Percentiles rank a stretch among this genome's conserved stretches.
Evolutionary conservation across 768 basidiomycete species (phyloP).

Genomic region (Hortiboletus flavorubellus): DNA sequence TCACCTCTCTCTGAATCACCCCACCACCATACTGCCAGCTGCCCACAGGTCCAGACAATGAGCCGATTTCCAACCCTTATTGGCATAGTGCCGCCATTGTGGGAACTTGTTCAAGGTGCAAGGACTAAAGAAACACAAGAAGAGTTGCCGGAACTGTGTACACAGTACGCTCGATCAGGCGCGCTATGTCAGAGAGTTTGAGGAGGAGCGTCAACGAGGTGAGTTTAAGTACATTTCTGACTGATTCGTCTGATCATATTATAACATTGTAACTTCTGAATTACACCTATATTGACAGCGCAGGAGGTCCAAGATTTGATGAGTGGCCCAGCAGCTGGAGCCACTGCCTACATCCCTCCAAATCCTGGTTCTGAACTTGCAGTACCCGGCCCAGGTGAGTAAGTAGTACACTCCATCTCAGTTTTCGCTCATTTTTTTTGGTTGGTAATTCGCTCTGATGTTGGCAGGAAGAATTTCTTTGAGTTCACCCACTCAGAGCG

Average conservation of each 20-base stretch:
- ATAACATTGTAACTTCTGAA: no score
- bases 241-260: no score
- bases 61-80: neutral
- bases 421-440: neutral
- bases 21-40: neutral
- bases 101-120: neutral
- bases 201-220: neutral
- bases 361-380: neutral
- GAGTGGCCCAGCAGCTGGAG: neutral
- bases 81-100: neutral
- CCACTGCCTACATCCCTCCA: neutral
- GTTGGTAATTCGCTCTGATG: neutral
- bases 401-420: no score
- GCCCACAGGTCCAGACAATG: neutral
- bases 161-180: neutral
- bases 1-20: neutral
- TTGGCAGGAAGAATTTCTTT: neutral
- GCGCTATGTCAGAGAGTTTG: neutral
- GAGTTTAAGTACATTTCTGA: no score
- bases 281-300: no score
- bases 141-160: neutral
- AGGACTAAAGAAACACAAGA: neutral
- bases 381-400: neutral
- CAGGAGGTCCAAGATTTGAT: neutral
- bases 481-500: neutral